Conservation (phyloP, 768 basidiomycete species). For the Hortiboletus campestris region DNA sequence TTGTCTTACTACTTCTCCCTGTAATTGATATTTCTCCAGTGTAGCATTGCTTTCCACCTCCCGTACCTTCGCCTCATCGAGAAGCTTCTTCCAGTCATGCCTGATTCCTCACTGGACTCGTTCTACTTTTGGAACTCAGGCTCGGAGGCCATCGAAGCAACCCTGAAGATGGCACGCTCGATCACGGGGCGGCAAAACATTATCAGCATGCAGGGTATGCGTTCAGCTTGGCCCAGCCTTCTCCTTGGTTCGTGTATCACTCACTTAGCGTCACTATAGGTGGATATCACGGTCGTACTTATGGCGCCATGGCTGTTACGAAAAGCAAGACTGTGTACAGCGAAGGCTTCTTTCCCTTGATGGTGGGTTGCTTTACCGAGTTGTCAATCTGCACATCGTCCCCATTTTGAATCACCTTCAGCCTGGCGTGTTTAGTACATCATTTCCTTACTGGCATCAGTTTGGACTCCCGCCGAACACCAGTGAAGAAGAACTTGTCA, state of each 20-base stretch:
- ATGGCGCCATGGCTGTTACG: constrained; percentile 92
- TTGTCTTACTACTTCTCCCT: neutral
- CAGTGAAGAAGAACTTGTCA: constrained; percentile 53
- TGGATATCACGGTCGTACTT: constrained; percentile 90
- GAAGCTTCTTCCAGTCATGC: constrained; percentile 84
- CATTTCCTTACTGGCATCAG: constrained; percentile 96
- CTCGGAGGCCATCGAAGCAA: constrained; percentile 87
- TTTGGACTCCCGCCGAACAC: constrained; percentile 56
- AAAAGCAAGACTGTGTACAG: constrained; percentile 91
- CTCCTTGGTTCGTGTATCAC: neutral
- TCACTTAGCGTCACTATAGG: constrained; percentile 36
- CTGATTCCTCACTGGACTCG: constrained; percentile 83
- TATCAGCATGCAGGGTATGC: constrained; percentile 81
- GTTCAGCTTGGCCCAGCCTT: neutral
- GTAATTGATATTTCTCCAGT: constrained; percentile 43
- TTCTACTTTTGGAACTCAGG: constrained; percentile 99
- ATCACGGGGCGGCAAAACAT: constrained; percentile 84
- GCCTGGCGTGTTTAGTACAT: constrained; percentile 79
- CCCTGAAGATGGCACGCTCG: constrained; percentile 81
- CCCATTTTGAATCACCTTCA: constrained; percentile 27
- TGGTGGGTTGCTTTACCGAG: constrained; percentile 50
- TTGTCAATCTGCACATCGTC: neutral
- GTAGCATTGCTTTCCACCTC: constrained; percentile 83
- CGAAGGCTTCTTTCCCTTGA: constrained; percentile 72
- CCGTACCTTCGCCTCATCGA: constrained; percentile 88